These are phyloP conservation scores for Rutstroemia sp. DNA, from an alignment of 2,329 filamentous ascomycete species.

Conservation along the genomic window DNA sequence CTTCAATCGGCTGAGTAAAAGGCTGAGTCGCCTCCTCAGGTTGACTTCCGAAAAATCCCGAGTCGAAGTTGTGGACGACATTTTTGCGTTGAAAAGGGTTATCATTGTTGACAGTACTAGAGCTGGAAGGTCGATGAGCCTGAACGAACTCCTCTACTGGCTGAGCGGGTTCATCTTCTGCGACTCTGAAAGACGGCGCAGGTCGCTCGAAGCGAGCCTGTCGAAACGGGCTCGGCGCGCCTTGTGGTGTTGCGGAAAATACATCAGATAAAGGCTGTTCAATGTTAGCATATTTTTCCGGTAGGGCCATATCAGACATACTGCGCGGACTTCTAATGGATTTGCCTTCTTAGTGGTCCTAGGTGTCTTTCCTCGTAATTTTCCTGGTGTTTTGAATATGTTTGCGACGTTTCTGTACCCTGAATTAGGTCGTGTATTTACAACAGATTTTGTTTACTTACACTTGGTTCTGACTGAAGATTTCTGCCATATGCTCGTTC, in stretches of 20 bases:
- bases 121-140: neutral
- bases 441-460: slow-evolving; percentile 43
- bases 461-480: slow-evolving; percentile 83
- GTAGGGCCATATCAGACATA: slow-evolving; percentile 35
- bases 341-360: slow-evolving; percentile 59
- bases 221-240: slow-evolving; percentile 35
- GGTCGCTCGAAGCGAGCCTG: slow-evolving; percentile 29
- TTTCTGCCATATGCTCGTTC: slow-evolving; percentile 95
- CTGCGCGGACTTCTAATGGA: slow-evolving; percentile 52
- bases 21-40: slow-evolving; percentile 14
- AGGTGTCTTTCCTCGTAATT: slow-evolving; percentile 74
- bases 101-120: slow-evolving; percentile 7
- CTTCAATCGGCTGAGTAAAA: slow-evolving; percentile 16
- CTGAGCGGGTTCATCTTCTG: slow-evolving; percentile 39
- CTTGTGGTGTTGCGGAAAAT: slow-evolving; percentile 48
- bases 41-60: slow-evolving; percentile 66
- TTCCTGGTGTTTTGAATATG: slow-evolving; percentile 91
- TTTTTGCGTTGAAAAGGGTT: slow-evolving; percentile 20
- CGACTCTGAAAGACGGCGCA: slow-evolving; percentile 48
- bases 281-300: slow-evolving; percentile 17
- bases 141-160: slow-evolving; percentile 1
- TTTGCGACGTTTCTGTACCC: slow-evolving; percentile 75
- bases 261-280: slow-evolving; percentile 51
- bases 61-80: slow-evolving; percentile 44
- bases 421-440: slow-evolving; percentile 12